A percentile compares a stretch with the other conserved stretches of the same genome.
Evolutionary conservation across 352 stramenopile genomes (phyloP).

Genomic region (Globisporangium takayamanum): DNA sequence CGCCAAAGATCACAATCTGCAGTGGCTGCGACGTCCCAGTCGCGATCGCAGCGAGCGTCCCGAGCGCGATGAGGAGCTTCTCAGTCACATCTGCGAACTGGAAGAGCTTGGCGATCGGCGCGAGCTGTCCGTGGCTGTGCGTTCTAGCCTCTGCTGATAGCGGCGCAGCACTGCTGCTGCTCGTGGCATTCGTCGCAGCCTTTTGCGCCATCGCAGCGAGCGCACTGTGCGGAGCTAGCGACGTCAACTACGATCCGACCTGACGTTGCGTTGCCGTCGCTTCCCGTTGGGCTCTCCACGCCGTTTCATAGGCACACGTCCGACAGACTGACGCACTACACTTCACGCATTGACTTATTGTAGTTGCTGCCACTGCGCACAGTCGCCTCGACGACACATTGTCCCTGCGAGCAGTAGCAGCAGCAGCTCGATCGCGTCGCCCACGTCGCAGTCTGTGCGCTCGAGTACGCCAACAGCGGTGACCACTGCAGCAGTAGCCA

Average conservation of each 20-base stretch:
- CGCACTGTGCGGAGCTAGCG: too few relatives aligned
- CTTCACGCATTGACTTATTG: too few relatives aligned
- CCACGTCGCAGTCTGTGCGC: background rate
- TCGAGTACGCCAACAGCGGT: background rate
- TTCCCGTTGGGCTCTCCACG: too few relatives aligned
- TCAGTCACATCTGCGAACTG: constrained; percentile 40
- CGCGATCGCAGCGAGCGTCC: constrained; percentile 32
- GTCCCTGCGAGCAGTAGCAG: background rate
- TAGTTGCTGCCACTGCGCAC: constrained; percentile 25
- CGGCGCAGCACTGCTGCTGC: too few relatives aligned
- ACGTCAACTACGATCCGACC: too few relatives aligned
- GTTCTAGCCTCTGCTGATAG: too few relatives aligned
- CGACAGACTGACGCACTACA: too few relatives aligned
- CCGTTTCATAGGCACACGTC: too few relatives aligned
- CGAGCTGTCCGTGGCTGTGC: background rate
- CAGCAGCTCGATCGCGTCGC: background rate
- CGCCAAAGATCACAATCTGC: constrained; percentile 66
- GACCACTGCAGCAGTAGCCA: background rate
- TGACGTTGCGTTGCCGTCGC: too few relatives aligned
- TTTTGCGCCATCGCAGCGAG: too few relatives aligned
- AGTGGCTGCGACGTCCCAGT: constrained; percentile 50
- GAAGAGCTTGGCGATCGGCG: constrained; percentile 12
- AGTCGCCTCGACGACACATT: constrained; percentile 18
- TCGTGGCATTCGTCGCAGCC: too few relatives aligned
- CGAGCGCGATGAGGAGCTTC: constrained; percentile 47